Evolutionary conservation across 441 rosid genomes (phyloP).

Genomic region (Viola pubescens): DNA sequence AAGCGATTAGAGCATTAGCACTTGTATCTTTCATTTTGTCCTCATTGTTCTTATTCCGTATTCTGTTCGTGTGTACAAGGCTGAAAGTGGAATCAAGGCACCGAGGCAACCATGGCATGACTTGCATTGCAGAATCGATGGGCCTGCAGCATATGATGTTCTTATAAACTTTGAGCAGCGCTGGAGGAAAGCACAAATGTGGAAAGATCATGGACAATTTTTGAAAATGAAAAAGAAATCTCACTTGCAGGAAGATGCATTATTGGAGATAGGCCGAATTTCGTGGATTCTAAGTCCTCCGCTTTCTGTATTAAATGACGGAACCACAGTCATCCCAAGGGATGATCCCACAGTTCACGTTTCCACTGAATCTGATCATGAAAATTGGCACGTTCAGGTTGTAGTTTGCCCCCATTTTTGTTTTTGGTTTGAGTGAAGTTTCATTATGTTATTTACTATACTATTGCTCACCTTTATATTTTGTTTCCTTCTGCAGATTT

Average conservation of each 20-base stretch:
- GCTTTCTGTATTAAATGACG: constrained; percentile 23
- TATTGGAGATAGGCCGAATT: constrained; percentile 70
- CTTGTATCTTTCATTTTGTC: neutral
- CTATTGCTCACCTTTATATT: neutral
- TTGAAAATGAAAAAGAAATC: constrained; percentile 46
- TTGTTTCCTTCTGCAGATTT: neutral
- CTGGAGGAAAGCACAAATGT: constrained; percentile 72
- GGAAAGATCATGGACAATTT: constrained; percentile 58
- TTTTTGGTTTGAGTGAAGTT: neutral
- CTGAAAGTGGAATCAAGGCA: constrained; percentile 52
- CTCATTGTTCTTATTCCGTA: neutral
- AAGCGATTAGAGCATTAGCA: neutral
- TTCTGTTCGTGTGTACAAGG: neutral
- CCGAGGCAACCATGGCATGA: constrained; percentile 99
- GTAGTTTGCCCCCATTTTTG: neutral
- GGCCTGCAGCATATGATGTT: constrained; percentile 92
- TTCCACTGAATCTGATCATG: constrained; percentile 49
- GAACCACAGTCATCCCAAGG: constrained; percentile 45
- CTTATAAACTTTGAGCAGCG: constrained; percentile 95
- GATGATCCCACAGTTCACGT: constrained; percentile 53
- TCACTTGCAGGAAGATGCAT: constrained; percentile 73
- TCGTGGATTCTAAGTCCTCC: constrained; percentile 83
- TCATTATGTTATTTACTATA: neutral
- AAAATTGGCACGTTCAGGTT: constrained; percentile 94
- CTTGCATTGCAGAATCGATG: constrained; percentile 78